phyloP scores from a whole-genome alignment of 2,329 filamentous ascomycete species.

The Fusarium buharicum region DNA sequence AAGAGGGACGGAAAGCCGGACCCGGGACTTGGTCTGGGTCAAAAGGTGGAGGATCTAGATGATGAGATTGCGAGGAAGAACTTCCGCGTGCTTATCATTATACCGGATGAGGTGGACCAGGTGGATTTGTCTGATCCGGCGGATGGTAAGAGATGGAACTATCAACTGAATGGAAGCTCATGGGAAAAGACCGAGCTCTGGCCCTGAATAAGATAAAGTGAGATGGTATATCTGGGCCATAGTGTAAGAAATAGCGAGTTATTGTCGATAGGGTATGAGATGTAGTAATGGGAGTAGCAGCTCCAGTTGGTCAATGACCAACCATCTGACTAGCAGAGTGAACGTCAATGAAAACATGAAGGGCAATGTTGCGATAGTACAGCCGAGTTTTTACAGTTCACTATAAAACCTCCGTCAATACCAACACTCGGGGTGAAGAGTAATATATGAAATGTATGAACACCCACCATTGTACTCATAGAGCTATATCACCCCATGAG shows the following conservation, averaged over 20 bases:
- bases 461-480: no score
- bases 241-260: background rate
- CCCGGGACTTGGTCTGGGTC: slow-evolving; percentile 60
- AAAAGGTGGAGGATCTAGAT: slow-evolving; percentile 75
- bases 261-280: background rate
- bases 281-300: background rate
- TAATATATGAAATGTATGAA: no score
- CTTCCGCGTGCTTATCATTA: slow-evolving; percentile 85
- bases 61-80: slow-evolving; percentile 77
- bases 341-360: no score
- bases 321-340: no score
- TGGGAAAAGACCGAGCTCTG: slow-evolving; percentile 79
- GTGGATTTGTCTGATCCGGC: slow-evolving; percentile 76
- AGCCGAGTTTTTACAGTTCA: no score
- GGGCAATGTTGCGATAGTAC: no score
- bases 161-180: slow-evolving; percentile 64
- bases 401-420: no score
- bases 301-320: background rate
- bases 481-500: no score
- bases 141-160: slow-evolving; percentile 72
- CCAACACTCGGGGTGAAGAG: no score
- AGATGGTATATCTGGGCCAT: no score
- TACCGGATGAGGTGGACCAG: slow-evolving; percentile 80
- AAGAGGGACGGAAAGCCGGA: slow-evolving; percentile 63
- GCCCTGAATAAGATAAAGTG: slow-evolving; percentile 57